Percentiles rank a stretch among this genome's conserved stretches.
Conservation (phyloP, 306 rosid genomes). For the Trifolium subterraneum region DNA sequence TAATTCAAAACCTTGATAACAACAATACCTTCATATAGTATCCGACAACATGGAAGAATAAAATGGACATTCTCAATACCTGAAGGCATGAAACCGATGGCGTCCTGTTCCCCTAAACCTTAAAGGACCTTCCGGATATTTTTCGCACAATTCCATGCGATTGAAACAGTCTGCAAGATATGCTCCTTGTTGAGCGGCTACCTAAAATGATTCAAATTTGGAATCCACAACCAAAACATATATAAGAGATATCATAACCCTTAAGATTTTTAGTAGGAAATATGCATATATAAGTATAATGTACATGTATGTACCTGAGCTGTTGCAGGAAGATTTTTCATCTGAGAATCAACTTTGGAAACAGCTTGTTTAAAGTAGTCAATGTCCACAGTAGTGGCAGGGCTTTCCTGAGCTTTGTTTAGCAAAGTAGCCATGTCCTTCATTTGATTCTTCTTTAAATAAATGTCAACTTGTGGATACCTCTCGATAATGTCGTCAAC, state of each 20-base stretch:
- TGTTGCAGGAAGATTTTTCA: constrained; percentile 94
- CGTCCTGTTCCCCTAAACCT: constrained; percentile 92
- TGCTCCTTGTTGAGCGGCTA: constrained; percentile 90
- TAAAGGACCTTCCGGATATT: constrained; percentile 88
- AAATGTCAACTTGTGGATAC: constrained; percentile 91
- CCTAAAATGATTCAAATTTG: constrained; percentile 52
- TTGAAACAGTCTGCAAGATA: constrained; percentile 92
- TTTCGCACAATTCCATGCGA: constrained; percentile 80
- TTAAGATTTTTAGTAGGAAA: not conserved
- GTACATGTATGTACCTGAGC: constrained; percentile 75
- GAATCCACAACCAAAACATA: constrained; percentile 24
- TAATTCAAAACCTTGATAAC: not conserved
- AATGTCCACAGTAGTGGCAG: constrained; percentile 60
- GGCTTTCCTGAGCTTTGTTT: constrained; percentile 53
- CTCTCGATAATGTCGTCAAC: constrained; percentile 85
- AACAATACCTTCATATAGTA: not conserved
- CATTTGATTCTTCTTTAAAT: constrained; percentile 84
- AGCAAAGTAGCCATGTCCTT: constrained; percentile 59
- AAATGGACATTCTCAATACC: constrained; percentile 46
- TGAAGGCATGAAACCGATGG: constrained; percentile 83
- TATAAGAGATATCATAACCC: not conserved
- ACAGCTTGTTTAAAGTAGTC: constrained; percentile 79
- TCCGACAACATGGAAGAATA: not conserved
- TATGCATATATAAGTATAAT: too few relatives aligned
- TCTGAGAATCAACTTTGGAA: constrained; percentile 91